Evolutionary conservation across 2,329 filamentous ascomycete species (phyloP).

Genomic region (Cylindrodendrum hubeiense): DNA sequence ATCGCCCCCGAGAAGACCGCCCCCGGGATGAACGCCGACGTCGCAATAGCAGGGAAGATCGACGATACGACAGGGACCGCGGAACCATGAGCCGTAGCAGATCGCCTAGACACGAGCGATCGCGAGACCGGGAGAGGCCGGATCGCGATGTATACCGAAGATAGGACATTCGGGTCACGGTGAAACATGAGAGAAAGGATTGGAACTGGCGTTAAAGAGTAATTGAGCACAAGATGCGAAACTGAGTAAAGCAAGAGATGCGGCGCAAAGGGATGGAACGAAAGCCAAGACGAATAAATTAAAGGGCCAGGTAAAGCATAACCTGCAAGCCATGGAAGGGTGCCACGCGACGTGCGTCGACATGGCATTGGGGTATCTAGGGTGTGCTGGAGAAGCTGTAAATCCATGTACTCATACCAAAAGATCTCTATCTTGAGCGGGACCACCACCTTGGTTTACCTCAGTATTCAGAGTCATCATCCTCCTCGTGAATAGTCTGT

Average conservation of each 20-base stretch:
- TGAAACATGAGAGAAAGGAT: not conserved
- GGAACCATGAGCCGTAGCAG: slow-evolving; percentile 56
- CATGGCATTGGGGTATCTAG: not conserved
- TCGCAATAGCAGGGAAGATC: slow-evolving; percentile 51
- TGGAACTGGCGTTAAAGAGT: slow-evolving; percentile 35
- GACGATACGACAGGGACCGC: slow-evolving; percentile 57
- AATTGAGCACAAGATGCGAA: slow-evolving; percentile 26
- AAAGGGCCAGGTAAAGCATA: slow-evolving; percentile 26
- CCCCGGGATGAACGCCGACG: slow-evolving; percentile 45
- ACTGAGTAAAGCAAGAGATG: slow-evolving; percentile 19
- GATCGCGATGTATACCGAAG: slow-evolving; percentile 65
- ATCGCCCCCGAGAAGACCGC: slow-evolving; percentile 15
- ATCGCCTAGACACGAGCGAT: slow-evolving; percentile 53
- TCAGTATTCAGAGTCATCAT: slow-evolving; percentile 66
- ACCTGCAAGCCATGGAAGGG: not conserved
- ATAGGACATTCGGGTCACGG: slow-evolving; percentile 47
- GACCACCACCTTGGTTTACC: not conserved
- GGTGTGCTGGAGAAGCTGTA: slow-evolving; percentile 4
- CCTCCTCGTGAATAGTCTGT: slow-evolving; percentile 80
- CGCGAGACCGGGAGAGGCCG: slow-evolving; percentile 57
- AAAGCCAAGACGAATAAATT: slow-evolving; percentile 18
- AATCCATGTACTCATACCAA: slow-evolving; percentile 11
- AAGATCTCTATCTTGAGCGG: not conserved
- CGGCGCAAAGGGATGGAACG: slow-evolving; percentile 35
- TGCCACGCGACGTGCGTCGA: not conserved